phyloP scores from a whole-genome alignment of 495 filamentous ascomycete species.

The Aspergillus funiculosus region DNA sequence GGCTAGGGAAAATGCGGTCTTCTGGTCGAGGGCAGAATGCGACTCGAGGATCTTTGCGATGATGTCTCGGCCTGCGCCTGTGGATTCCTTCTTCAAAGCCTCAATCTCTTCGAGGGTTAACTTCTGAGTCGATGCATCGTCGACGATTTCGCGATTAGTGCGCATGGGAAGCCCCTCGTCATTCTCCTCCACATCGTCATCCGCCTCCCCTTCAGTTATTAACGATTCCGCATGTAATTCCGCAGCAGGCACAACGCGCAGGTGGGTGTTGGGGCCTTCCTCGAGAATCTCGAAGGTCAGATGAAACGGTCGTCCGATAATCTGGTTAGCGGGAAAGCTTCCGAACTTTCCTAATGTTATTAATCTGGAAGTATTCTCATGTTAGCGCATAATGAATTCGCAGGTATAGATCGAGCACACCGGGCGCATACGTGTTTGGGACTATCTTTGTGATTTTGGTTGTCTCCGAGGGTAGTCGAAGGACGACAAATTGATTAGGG shows the following conservation, averaged over 20 bases:
- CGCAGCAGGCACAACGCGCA: conserved; percentile 72
- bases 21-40: conserved; percentile 83
- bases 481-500: conserved; percentile 56
- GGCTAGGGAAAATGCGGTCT: conserved; percentile 85
- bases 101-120: conserved; percentile 86
- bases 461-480: conserved; percentile 63
- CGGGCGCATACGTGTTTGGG: conserved; percentile 66
- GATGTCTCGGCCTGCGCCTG: conserved; percentile 76
- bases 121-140: conserved; percentile 74
- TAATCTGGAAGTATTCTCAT: conserved; percentile 51
- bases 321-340: conserved; percentile 73
- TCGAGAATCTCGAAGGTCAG: conserved; percentile 86
- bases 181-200: conserved; percentile 44
- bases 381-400: conserved; percentile 17
- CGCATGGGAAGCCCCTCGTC: conserved; percentile 61
- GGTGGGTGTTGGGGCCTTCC: conserved; percentile 50
- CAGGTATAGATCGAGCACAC: background rate
- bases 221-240: conserved; percentile 73
- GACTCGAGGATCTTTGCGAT: conserved; percentile 80
- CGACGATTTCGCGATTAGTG: conserved; percentile 71
- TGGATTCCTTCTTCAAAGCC: conserved; percentile 72
- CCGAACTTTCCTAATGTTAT: conserved; percentile 89
- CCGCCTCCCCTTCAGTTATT: conserved; percentile 53
- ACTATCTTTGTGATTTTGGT: conserved; percentile 58
- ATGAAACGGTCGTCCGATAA: conserved; percentile 84